A percentile compares a stretch with the other conserved stretches of the same genome.
Conservation (phyloP, 257 asterid species). For the Nicotiana undulata region DNA sequence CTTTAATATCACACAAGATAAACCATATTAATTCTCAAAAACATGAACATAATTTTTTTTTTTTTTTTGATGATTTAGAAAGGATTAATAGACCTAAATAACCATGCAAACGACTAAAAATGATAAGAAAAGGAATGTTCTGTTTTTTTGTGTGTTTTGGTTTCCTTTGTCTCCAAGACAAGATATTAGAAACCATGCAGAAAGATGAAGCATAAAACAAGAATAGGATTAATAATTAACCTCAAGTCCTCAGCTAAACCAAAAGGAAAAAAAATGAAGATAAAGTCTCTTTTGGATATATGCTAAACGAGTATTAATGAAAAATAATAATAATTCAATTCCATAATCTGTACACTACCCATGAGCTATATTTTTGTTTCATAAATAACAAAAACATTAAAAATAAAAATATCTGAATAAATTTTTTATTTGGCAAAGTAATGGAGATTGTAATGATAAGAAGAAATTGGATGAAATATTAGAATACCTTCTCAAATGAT, state of each 20-base stretch:
- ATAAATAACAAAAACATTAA: neutral
- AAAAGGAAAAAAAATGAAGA: neutral
- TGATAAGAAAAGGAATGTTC: neutral
- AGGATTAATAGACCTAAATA: neutral
- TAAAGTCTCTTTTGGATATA: neutral
- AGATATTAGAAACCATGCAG: neutral
- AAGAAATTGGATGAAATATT: neutral
- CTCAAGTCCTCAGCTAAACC: neutral
- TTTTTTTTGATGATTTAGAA: neutral
- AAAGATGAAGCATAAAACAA: neutral
- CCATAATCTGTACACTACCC: neutral
- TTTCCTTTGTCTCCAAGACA: too few relatives aligned
- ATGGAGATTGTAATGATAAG: neutral
- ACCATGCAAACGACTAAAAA: neutral
- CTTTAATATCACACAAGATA: neutral
- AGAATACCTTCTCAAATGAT: constrained; percentile 7
- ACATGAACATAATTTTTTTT: neutral
- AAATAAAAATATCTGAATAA: neutral
- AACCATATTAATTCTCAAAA: neutral
- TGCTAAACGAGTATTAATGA: neutral
- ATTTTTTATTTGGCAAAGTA: too few relatives aligned
- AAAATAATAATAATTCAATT: neutral
- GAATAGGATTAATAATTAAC: neutral
- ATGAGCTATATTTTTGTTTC: neutral
- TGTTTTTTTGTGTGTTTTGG: too few relatives aligned